Percentiles rank a stretch among this genome's conserved stretches.
phyloP scores from a whole-genome alignment of 768 basidiomycete genomes.

The Suillus cothurnatus region DNA sequence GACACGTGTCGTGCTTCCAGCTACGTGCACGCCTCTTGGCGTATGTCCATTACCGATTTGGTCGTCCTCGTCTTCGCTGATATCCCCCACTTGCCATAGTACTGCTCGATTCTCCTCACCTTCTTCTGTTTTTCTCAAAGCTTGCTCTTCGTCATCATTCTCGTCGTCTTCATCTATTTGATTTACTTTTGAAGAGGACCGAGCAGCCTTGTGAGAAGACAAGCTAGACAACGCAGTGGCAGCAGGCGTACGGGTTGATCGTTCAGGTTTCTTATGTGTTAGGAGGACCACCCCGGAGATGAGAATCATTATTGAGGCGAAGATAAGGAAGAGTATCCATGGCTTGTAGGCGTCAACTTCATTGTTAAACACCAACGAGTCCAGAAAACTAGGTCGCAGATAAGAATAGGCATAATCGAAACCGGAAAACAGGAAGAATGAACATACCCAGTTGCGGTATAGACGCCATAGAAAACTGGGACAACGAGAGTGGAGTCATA shows the following conservation, averaged over 20 bases:
- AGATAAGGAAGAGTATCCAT: conserved; percentile 89
- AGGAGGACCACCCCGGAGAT: conserved; percentile 92
- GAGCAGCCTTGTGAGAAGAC: conserved; percentile 19
- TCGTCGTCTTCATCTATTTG: conserved; percentile 16
- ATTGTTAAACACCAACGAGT: conserved; percentile 80
- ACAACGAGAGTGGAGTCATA: conserved; percentile 93
- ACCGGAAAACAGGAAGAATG: neutral
- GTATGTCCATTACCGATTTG: conserved; percentile 39
- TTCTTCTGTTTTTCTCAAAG: conserved; percentile 36
- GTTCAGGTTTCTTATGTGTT: conserved; percentile 88
- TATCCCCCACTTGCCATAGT: conserved; percentile 75
- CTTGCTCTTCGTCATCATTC: conserved; percentile 43
- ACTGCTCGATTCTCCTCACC: conserved; percentile 36
- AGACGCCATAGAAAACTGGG: conserved; percentile 93
- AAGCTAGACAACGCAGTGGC: conserved; percentile 30
- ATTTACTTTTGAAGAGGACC: conserved; percentile 23
- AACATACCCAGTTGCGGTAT: conserved; percentile 77
- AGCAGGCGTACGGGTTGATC: conserved; percentile 25
- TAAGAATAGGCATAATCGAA: conserved; percentile 13
- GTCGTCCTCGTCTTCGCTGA: conserved; percentile 66
- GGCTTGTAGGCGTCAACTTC: conserved; percentile 83
- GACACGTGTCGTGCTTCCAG: conserved; percentile 13
- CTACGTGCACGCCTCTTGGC: conserved; percentile 20
- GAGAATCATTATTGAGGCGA: conserved; percentile 82
- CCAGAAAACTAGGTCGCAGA: conserved; percentile 47